phyloP scores from a whole-genome alignment of 768 basidiomycete genomes.

The Mycena indigotica region DNA sequence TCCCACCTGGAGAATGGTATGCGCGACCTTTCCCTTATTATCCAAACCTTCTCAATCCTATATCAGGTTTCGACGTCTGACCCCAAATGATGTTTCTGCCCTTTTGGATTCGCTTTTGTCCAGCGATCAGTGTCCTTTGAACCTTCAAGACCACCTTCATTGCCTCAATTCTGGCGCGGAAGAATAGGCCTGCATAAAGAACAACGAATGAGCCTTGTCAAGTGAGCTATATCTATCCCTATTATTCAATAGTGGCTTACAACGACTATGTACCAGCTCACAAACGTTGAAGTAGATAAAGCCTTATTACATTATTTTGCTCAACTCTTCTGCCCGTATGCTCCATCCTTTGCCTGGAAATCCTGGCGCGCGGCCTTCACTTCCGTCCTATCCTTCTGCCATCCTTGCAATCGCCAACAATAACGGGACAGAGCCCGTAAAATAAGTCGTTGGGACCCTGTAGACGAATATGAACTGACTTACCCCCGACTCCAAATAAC shows the following conservation, averaged over 20 bases:
- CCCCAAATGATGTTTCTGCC: slow-evolving; percentile 55
- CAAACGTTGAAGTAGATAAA: too few species aligned
- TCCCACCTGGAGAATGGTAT: slow-evolving; percentile 77
- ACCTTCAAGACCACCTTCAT: slow-evolving; percentile 37
- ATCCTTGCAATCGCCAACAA: slow-evolving; percentile 58
- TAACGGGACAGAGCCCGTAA: slow-evolving; percentile 57
- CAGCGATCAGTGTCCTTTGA: slow-evolving; percentile 31
- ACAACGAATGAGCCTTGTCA: slow-evolving; percentile 49
- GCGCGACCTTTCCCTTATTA: too few species aligned
- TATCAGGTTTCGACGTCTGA: slow-evolving; percentile 66
- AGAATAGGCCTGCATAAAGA: slow-evolving; percentile 66
- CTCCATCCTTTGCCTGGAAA: slow-evolving; percentile 44
- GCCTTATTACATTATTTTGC: slow-evolving; percentile 36
- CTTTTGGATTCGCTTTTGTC: slow-evolving; percentile 51
- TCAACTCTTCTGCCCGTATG: slow-evolving; percentile 39
- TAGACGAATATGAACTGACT: background rate
- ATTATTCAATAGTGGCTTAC: too few species aligned
- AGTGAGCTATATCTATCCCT: too few species aligned
- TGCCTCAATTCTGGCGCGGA: slow-evolving; percentile 65
- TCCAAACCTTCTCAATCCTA: slow-evolving; percentile 1
- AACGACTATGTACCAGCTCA: too few species aligned
- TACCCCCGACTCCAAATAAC: background rate
- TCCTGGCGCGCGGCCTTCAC: slow-evolving; percentile 38
- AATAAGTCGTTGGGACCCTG: slow-evolving; percentile 58
- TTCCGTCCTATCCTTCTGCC: slow-evolving; percentile 60